Evolutionary conservation across 768 basidiomycete genomes (phyloP), one percentile per base, ranked within the genome.

Genomic region (Pisolithus marmoratus): DNA sequence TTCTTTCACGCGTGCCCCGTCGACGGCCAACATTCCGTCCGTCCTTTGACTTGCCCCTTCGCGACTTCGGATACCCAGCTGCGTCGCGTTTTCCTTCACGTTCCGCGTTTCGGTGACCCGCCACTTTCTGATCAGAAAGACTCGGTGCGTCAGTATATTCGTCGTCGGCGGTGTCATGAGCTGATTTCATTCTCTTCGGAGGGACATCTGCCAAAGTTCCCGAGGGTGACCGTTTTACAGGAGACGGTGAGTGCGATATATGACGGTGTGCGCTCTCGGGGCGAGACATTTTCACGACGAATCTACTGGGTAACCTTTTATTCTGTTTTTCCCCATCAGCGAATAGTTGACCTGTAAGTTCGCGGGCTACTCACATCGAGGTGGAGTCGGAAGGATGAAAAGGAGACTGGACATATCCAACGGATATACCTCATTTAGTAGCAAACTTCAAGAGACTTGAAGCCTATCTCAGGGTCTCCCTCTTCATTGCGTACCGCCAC

Each of bases 1-100:
- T 22, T 2, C 9, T 20, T 43, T 11, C 70, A 36, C 75, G 71
- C 49, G 73, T 65, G n/a, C 73, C 72, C 46, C 78, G 73, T 22
- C 74, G 70, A 22, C 75, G 63, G 5, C 69, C 70, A 26, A 57
- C 51, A 48, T 72, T 73, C 53, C 63, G 71, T 19, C 63, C 61
- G 46, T 65, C 63, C 58, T 73, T 74, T 40, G 67, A 70, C 44
- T 73, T 72, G 38, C 63, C 65, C 53, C 64, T 61, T 12, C 68
- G 60, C 7, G 70, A 69, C 31, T 65, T 70, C 0, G 67, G 38
- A 57, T 65, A 68, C 14, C 71, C 65, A 5, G 63, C 61, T 12
- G 71, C 54, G 42, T 67, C 63, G 9, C 60, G 61, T 38, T 55
- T 58, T 38, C 38, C 59, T 4, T 29, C 8, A 17, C 36, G 20